Conservation (phyloP, 495 filamentous ascomycete species). For the Astrothelium subdiscretum region DNA sequence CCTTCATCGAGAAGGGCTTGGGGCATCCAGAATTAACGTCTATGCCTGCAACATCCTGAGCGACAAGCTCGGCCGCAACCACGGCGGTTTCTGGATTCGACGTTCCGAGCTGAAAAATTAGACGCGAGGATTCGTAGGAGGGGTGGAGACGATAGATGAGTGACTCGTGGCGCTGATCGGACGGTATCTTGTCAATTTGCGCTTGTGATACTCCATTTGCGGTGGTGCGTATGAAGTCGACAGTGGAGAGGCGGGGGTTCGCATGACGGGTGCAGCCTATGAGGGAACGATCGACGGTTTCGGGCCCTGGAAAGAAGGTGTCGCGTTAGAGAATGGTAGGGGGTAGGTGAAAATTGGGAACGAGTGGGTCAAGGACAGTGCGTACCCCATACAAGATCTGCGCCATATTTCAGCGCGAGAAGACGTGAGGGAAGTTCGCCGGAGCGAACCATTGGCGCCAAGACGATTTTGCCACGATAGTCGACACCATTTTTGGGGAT, state of each 20-base stretch:
- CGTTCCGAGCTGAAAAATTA: constrained; percentile 89
- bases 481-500: constrained; percentile 85
- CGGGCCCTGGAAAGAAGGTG: constrained; percentile 47
- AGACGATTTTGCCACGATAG: constrained; percentile 82
- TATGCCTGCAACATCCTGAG: constrained; percentile 77
- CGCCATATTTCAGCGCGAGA: constrained; percentile 81
- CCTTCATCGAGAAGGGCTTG: constrained; percentile 82
- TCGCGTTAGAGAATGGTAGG: neutral
- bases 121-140: constrained; percentile 50
- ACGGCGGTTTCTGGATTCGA: constrained; percentile 70
- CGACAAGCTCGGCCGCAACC: constrained; percentile 69
- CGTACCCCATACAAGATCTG: constrained; percentile 88
- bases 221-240: constrained; percentile 71
- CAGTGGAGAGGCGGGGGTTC: constrained; percentile 59
- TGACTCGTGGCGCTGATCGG: constrained; percentile 44
- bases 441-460: constrained; percentile 94
- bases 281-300: constrained; percentile 82
- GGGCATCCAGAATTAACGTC: constrained; percentile 96
- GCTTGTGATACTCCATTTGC: constrained; percentile 42
- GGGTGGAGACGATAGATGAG: constrained; percentile 80
- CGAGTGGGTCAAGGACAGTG: constrained; percentile 4
- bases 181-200: constrained; percentile 28
- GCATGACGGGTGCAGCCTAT: constrained; percentile 69
- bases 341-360: neutral
- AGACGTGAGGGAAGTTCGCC: constrained; percentile 88